Base-by-base conservation (phyloP, 805 yeast genomes). In the Ogataea haglerorum region DNA sequence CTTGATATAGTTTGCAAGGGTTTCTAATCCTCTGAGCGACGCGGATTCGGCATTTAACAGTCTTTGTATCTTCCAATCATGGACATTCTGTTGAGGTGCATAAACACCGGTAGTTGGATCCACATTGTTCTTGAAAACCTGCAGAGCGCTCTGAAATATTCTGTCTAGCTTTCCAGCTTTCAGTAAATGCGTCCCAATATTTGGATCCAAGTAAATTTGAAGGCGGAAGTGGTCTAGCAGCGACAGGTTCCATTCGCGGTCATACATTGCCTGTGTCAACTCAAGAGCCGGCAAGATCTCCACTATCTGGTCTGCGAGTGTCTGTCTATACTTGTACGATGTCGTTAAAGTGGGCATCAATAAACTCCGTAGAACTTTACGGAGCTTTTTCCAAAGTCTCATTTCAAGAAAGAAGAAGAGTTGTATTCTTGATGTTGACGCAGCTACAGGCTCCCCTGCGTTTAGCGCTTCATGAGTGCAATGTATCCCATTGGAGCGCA, bases 331-430 rank as follows among this genome's bases (percentile, higher is more conserved):
- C 0, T 57, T 53, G 3, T 69, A 46, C 31, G 78, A 76, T 0
- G 80, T 68, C 2, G 85, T 67, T 19, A 83, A 57, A 0, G 78
- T 68, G 0, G 88, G 80, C 8, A 82, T 64, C 3, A 83, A 47
- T 1, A 78, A 55, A 19, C 69, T 64, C 34, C 75, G 72, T 13
- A 85, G 40, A 6, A 57, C 56, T 31, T 66, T 69, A 54, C 93
- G 70, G 6, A 73, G 52, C 4, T 52, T 48, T 42, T 80, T 79
- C 63, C 79, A 68, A 24, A 73, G 72, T 48, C 93, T 67, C 27
- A 76, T 68, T 45, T 84, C 85, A 43, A 82, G 74, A 43, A 68
- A 70, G 26, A 82, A 60, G 16, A 85, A 51, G 49, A 66, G 69
- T 54, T 83, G 89, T 10, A 84, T 53, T 50, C 86, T 68, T 12